These are phyloP conservation scores for Colletotrichum godetiae DNA, from an alignment of 2,329 filamentous ascomycete species.

Conservation along the genomic window DNA sequence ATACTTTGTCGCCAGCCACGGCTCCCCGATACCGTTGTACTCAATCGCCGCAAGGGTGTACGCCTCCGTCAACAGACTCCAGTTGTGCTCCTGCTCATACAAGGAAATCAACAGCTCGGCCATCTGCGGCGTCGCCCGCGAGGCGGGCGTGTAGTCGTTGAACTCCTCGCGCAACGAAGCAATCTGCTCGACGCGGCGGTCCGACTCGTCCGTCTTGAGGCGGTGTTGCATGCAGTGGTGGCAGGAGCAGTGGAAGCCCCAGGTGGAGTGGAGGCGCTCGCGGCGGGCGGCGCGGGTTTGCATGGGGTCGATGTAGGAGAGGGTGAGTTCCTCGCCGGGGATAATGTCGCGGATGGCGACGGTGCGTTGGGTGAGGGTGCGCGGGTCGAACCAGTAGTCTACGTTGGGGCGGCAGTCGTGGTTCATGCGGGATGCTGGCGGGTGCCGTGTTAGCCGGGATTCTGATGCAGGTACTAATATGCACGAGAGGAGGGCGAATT, in stretches of 20 bases:
- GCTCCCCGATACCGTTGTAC: constrained; percentile 51
- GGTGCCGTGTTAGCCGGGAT: constrained; percentile 4
- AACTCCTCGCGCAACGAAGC: constrained; percentile 43
- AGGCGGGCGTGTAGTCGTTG: constrained; percentile 43
- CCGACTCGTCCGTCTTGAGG: constrained; percentile 45
- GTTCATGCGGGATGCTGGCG: constrained; percentile 54
- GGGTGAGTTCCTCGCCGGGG: constrained; percentile 55
- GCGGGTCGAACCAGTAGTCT: constrained; percentile 54
- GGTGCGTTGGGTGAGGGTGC: constrained; percentile 51
- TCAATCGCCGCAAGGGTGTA: constrained; percentile 52
- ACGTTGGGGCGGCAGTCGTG: constrained; percentile 59
- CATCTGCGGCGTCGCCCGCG: constrained; percentile 49
- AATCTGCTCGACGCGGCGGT: constrained; percentile 51
- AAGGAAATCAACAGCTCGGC: constrained; percentile 52
- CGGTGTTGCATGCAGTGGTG: constrained; percentile 47
- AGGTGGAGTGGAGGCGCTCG: constrained; percentile 44
- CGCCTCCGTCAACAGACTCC: constrained; percentile 47
- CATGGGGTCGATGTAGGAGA: constrained; percentile 54
- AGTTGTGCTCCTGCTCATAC: constrained; percentile 53
- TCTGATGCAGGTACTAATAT: too few relatives aligned
- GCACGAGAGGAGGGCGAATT: too few relatives aligned
- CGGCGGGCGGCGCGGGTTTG: constrained; percentile 44
- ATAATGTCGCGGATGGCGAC: constrained; percentile 52
- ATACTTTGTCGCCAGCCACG: constrained; percentile 51
- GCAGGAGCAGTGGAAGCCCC: constrained; percentile 56